Evolutionary conservation across 2,329 filamentous ascomycete genomes (phyloP), one percentile per base, ranked within the genome.

Genomic region (Diaporthe helianthi): DNA sequence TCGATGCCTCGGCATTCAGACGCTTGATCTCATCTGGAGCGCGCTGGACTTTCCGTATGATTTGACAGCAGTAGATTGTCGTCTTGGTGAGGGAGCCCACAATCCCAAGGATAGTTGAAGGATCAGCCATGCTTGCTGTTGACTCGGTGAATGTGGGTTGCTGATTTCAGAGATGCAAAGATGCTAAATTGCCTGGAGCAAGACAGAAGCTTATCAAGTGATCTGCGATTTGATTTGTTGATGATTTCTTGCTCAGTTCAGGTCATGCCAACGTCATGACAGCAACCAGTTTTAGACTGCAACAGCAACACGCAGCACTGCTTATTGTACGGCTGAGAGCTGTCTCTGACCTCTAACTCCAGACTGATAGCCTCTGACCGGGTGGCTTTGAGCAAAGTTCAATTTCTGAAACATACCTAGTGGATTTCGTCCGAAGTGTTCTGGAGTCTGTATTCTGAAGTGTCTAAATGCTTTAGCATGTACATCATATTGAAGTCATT

Each of bases 101-200:
- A 19, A 41, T 41, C 10, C 38, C n/a, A n/a, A n/a, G 12, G 15
- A 41, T 6, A 10, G 54, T n/a, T n/a, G n/a, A n/a, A n/a, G n/a
- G 54, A 19, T 60, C 54, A 6, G 54, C 54, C 54, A 60, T 60
- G 36, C 4, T 60, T n/a, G 54, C 54, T 41, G 22, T 29, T 26
- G 36, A 22, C 44, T 15, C n/a, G 8, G 9, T 44, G 24, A n/a
- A n/a, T 4, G 54, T 19, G 24, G 36, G 8, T 54, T n/a, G 9
- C 24, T 24, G 52, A n/a, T 26, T n/a, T n/a, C 6, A 2, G 36
- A 4, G 31, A 44, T 12, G 12, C 17, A 26, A 29, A 1, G n/a
- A 44, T 2, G 8, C 7, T 19, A 7, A 1, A 44, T n/a, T 46
- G 4, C 9, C 7, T 13, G 22, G 36, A 9, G 24, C n/a, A 26